A percentile compares a stretch with the other conserved stretches of the same genome.
phyloP scores from a whole-genome alignment of 257 asterid species.

The Plantago ovata region DNA sequence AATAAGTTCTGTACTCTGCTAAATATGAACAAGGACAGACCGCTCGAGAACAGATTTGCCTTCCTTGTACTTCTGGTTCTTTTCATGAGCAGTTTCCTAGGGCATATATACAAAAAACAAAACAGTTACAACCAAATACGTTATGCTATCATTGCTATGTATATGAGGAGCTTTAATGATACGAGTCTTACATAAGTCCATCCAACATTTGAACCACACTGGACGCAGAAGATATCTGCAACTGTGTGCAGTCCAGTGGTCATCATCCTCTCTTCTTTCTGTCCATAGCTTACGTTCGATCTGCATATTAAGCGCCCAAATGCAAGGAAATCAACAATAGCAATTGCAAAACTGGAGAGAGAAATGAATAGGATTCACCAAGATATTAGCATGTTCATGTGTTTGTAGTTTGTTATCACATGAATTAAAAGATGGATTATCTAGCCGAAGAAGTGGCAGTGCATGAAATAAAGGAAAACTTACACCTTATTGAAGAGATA shows the following conservation, averaged over 20 bases:
- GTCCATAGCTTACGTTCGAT: constrained; percentile 52
- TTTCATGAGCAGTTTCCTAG: constrained; percentile 64
- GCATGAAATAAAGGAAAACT: constrained; percentile 26
- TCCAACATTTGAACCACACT: constrained; percentile 63
- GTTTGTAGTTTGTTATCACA: constrained; percentile 5
- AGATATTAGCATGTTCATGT: neutral
- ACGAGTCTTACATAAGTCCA: constrained; percentile 63
- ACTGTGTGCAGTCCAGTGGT: constrained; percentile 67
- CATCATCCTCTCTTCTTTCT: constrained; percentile 69
- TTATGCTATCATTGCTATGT: neutral
- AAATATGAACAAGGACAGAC: constrained; percentile 32
- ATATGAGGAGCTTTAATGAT: neutral
- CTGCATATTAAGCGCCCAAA: constrained; percentile 29
- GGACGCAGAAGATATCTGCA: constrained; percentile 69
- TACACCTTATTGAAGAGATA: constrained; percentile 81
- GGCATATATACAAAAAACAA: constrained; percentile 9
- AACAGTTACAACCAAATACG: neutral
- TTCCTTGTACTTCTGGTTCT: constrained; percentile 81
- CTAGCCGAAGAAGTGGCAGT: neutral
- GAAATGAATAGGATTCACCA: constrained; percentile 1
- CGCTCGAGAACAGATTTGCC: constrained; percentile 87
- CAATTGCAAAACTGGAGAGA: too few relatives aligned
- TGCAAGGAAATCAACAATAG: constrained; percentile 1
- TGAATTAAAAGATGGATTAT: constrained; percentile 1
- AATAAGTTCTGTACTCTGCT: neutral